Percentiles rank a stretch among this genome's conserved stretches.
Conservation (phyloP, 2,329 filamentous ascomycete species). For the Fusarium longipes region DNA sequence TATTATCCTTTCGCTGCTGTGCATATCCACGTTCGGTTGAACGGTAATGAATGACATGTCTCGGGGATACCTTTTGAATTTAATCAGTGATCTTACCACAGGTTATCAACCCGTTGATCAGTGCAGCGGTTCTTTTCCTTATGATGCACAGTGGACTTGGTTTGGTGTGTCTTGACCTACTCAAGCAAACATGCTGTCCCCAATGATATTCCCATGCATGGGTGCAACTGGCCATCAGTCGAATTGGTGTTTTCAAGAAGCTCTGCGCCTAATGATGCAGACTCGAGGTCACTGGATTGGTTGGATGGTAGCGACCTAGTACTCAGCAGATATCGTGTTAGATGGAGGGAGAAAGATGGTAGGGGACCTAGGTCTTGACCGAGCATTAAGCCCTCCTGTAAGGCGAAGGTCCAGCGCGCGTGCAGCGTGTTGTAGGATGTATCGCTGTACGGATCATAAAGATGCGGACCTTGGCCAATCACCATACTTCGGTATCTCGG, state of each 20-base stretch:
- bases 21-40: constrained; percentile 18
- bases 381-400: constrained; percentile 9
- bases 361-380: constrained; percentile 7
- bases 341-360: not conserved
- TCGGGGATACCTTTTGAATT: constrained; percentile 10
- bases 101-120: not conserved
- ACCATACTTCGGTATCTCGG: constrained; percentile 8
- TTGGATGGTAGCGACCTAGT: no score
- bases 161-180: not conserved
- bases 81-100: constrained; percentile 3
- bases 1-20: constrained; percentile 24
- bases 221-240: constrained; percentile 1
- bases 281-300: constrained; percentile 16
- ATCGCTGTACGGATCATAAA: constrained; percentile 34
- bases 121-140: not conserved
- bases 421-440: constrained; percentile 33
- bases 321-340: not conserved
- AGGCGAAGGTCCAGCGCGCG: constrained; percentile 27
- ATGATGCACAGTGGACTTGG: not conserved
- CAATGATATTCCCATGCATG: not conserved
- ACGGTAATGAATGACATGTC: constrained; percentile 5
- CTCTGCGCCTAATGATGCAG: constrained; percentile 27
- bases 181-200: not conserved
- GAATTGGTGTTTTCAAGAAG: constrained; percentile 23
- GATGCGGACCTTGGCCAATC: constrained; percentile 20